Base-by-base conservation (phyloP, 2,329 filamentous ascomycete genomes). In the Diaporthe citriasiana region DNA sequence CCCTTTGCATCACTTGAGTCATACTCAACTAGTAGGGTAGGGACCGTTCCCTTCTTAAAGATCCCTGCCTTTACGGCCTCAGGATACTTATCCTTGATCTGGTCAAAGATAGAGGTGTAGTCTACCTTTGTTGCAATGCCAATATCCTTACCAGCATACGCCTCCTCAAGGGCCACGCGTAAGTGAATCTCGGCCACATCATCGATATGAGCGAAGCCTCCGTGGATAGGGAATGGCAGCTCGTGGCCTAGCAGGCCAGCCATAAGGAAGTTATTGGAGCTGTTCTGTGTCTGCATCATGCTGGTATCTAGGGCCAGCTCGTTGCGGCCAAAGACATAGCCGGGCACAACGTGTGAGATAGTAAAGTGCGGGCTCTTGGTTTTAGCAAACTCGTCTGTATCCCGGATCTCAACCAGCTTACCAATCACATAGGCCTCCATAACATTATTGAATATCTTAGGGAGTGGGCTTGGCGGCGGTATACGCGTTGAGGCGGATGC, bases 281-380 rank as follows among this genome's bases (percentile, higher is more conserved):
- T 80, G 70, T 79, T 80, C n/a, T 76, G 73, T 7, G 75, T 40
- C 25, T 70, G 75, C 77, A 80, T 79, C 75, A 76, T 77, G 0
- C 13, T 59, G 25, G 78, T 63, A 65, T 79, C 74, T 30, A 78
- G 78, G 12, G 70, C 75, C 0, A 79, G 76, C 74, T 79, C 79
- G 56, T 81, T 79, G 45, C 79, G 77, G 1, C 79, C 79, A 63
- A 80, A 80, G 9, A 78, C 74, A 66, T 78, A 79, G 6, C 79
- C 79, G 10, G 79, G 80, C 0, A 79, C n/a, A 3, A 81, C 76
- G 25, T 79, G 76, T 1, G 77, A 77, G 50, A 81, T 50, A 25
- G 74, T 76, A 56, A 81, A 81, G 19, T 78, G 77, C 1, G 78
- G 78, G 2, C 76, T 70, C 1, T 65, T 68, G n/a, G 59, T 76